These are phyloP conservation scores for Penicillium sp. DNA, from an alignment of 2,329 filamentous ascomycete species.

Conservation along the genomic window DNA sequence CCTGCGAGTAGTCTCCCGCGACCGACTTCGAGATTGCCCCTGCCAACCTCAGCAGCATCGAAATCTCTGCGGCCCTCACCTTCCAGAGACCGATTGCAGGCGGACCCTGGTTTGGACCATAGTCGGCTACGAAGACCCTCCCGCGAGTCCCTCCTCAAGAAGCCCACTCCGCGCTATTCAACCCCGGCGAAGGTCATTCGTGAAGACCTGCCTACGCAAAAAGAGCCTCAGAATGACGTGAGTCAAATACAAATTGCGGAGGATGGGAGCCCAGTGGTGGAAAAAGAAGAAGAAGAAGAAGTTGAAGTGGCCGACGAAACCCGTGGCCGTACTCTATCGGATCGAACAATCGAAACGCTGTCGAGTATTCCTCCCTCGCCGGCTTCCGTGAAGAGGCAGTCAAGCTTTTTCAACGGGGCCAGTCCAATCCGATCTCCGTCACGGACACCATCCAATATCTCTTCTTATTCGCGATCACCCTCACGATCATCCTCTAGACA, in stretches of 20 bases:
- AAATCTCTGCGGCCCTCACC: conserved; percentile 47
- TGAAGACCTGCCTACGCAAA: conserved; percentile 18
- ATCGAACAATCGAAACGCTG: conserved; percentile 83
- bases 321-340: conserved; percentile 54
- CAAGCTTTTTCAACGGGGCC: conserved; percentile 70
- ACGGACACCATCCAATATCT: conserved; percentile 61
- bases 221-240: conserved; percentile 19
- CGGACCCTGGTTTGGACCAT: conserved; percentile 39
- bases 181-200: conserved; percentile 24
- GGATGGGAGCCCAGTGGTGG: conserved; percentile 4
- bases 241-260: conserved; percentile 22
- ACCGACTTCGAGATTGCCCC: conserved; percentile 52
- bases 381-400: conserved; percentile 62
- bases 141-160: conserved; percentile 38
- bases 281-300: conserved; percentile 18
- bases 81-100: conserved; percentile 49
- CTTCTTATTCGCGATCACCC: conserved; percentile 43
- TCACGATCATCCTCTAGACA: conserved; percentile 49
- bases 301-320: conserved; percentile 8
- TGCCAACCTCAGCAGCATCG: conserved; percentile 43
- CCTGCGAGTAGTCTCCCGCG: conserved; percentile 48
- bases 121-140: conserved; percentile 40
- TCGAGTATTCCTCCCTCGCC: conserved; percentile 77
- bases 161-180: conserved; percentile 28
- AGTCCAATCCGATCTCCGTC: conserved; percentile 61